Conservation (phyloP, 164 flowering plant genomes). For the Macadamia tetraphylla region DNA sequence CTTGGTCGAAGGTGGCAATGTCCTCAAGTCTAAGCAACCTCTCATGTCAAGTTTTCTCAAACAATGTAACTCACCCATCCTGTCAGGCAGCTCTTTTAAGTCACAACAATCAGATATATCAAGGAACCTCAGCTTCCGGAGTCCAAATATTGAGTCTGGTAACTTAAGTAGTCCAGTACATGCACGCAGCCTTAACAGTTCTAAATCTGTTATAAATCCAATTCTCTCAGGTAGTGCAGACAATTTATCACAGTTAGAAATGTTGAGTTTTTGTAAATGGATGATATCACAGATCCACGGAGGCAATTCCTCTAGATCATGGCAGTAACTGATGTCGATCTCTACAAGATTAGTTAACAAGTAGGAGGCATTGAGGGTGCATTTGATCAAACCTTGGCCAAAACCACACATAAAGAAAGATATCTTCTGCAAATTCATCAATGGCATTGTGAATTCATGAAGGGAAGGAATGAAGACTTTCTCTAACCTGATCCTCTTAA, state of each 20-base stretch:
- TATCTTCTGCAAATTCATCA: slow-evolving; percentile 6
- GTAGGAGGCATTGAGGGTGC: slow-evolving; percentile 2
- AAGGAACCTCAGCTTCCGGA: neutral
- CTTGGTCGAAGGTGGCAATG: slow-evolving; percentile 20
- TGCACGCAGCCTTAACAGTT: slow-evolving; percentile 30
- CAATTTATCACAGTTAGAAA: slow-evolving; percentile 38
- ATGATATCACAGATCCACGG: slow-evolving; percentile 20
- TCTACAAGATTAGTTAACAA: slow-evolving; percentile 30
- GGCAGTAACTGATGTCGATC: slow-evolving; percentile 33
- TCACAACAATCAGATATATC: too few relatives aligned
- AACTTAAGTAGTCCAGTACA: slow-evolving; percentile 26
- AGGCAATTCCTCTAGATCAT: slow-evolving; percentile 29
- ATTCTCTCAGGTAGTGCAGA: slow-evolving; percentile 22
- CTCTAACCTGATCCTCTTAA: slow-evolving; percentile 29
- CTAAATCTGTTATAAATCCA: slow-evolving; percentile 21
- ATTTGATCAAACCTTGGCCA: slow-evolving; percentile 17
- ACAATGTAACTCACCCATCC: too few relatives aligned
- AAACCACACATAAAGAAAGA: slow-evolving; percentile 32
- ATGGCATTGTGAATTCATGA: neutral
- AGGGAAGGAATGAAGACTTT: slow-evolving; percentile 18
- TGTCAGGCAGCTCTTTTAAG: too few relatives aligned
- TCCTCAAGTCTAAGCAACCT: slow-evolving; percentile 18
- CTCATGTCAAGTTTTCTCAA: slow-evolving; percentile 24
- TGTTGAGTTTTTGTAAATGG: slow-evolving; percentile 25
- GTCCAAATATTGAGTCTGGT: slow-evolving; percentile 27